These are phyloP conservation scores for Vitis hybrid DNA, from an alignment of 177 flowering plant species.

Conservation along the genomic window DNA sequence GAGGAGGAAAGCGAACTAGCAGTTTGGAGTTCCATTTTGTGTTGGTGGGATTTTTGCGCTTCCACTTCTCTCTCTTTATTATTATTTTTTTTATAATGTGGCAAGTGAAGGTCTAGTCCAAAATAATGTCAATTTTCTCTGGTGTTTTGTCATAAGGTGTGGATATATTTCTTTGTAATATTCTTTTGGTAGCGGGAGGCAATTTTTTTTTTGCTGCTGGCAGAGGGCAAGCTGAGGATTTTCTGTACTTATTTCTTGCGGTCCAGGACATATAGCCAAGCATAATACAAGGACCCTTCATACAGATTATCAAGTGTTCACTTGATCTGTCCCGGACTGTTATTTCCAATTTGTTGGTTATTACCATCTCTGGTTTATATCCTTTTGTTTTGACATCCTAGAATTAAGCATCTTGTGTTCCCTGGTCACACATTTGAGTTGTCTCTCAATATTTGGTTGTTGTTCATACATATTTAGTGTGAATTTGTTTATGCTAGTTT, in stretches of 20 bases:
- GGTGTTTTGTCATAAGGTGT: constrained; percentile 18
- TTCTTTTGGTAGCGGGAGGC: constrained; percentile 53
- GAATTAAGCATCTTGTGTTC: too few species aligned
- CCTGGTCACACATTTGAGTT: too few species aligned
- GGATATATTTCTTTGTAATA: constrained; percentile 41
- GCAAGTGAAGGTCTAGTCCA: constrained; percentile 19
- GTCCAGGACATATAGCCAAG: constrained; percentile 10
- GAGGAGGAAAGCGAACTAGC: neutral
- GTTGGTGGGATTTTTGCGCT: constrained; percentile 9
- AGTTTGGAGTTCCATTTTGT: constrained; percentile 2
- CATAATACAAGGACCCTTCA: constrained; percentile 9
- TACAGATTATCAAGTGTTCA: neutral
- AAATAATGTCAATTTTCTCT: constrained; percentile 15
- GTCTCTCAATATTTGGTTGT: too few species aligned
- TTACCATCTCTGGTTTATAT: neutral
- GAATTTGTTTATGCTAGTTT: too few species aligned
- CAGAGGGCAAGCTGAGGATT: constrained; percentile 33
- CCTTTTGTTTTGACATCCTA: neutral
- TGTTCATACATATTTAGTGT: too few species aligned
- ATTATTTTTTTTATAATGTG: constrained; percentile 5
- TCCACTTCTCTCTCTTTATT: neutral
- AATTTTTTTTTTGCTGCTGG: constrained; percentile 34
- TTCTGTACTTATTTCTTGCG: constrained; percentile 2
- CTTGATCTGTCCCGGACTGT: neutral
- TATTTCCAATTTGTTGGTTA: neutral